phyloP scores from a whole-genome alignment of 257 asterid species.

The Prunella vulgaris region DNA sequence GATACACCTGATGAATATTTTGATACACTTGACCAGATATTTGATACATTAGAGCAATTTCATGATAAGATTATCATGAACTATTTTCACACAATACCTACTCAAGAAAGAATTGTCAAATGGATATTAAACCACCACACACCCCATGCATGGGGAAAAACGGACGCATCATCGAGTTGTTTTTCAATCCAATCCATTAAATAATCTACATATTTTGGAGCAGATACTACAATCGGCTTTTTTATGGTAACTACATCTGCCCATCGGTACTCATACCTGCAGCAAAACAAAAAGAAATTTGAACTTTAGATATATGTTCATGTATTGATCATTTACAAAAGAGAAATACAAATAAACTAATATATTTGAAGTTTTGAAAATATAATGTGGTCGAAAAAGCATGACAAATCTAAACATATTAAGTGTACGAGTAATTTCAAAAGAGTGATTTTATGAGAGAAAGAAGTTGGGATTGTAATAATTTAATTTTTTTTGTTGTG shows the following conservation, averaged over 20 bases:
- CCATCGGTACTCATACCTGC: slow-evolving; percentile 58
- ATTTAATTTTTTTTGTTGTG: no score
- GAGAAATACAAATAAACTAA: neutral
- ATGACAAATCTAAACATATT: no score
- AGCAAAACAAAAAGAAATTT: neutral
- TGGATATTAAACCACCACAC: slow-evolving; percentile 3
- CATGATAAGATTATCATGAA: no score
- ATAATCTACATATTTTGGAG: slow-evolving; percentile 49
- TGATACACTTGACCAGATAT: no score
- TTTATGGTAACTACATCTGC: slow-evolving; percentile 50
- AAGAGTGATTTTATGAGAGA: neutral
- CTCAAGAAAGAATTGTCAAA: neutral
- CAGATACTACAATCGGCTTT: slow-evolving; percentile 54
- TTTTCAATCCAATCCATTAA: slow-evolving; percentile 47
- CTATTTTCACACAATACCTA: no score
- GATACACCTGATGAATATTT: no score
- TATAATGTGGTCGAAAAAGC: neutral
- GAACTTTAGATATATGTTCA: neutral
- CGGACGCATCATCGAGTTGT: slow-evolving; percentile 38
- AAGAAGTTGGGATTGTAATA: no score
- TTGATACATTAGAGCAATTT: no score
- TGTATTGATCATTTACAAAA: neutral
- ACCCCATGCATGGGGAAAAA: slow-evolving; percentile 48
- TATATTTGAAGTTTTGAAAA: no score
- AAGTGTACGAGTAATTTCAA: neutral